These are phyloP conservation scores for Nakazawaea sp. DNA, from an alignment of 805 yeast genomes.

Conservation along the genomic window DNA sequence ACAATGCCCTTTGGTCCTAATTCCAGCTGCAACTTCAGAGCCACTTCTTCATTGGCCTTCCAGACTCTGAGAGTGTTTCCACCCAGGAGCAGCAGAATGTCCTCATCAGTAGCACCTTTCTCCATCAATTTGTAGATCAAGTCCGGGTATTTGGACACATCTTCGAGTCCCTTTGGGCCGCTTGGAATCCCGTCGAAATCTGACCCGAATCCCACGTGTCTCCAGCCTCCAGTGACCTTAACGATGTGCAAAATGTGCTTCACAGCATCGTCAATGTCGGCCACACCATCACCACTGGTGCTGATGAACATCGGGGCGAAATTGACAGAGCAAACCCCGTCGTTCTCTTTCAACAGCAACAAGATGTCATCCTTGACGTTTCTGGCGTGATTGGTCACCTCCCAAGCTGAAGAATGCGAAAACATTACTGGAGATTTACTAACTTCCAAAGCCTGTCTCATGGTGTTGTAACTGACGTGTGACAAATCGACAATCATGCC, in stretches of 20 bases:
- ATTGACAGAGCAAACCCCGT: slow-evolving; percentile 42
- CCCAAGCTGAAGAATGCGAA: slow-evolving; percentile 40
- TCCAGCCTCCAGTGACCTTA: slow-evolving; percentile 30
- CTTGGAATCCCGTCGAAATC: slow-evolving; percentile 47
- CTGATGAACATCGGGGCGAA: slow-evolving; percentile 35
- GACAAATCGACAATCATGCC: slow-evolving; percentile 48
- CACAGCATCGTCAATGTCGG: slow-evolving; percentile 41
- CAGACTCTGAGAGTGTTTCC: slow-evolving; percentile 40
- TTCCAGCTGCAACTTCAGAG: slow-evolving; percentile 17
- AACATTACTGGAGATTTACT: slow-evolving; percentile 41
- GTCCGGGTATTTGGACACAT: slow-evolving; percentile 49
- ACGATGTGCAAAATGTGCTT: slow-evolving; percentile 37
- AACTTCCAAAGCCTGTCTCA: slow-evolving; percentile 34
- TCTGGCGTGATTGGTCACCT: slow-evolving; percentile 33
- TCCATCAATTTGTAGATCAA: slow-evolving; percentile 27
- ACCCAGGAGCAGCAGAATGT: slow-evolving; percentile 37
- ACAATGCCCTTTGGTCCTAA: slow-evolving; percentile 17
- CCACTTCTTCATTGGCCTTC: slow-evolving; percentile 30
- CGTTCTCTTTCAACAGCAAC: slow-evolving; percentile 27
- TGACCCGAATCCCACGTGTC: slow-evolving; percentile 39
- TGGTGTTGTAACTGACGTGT: slow-evolving; percentile 41
- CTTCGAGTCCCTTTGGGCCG: slow-evolving; percentile 46
- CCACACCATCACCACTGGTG: slow-evolving; percentile 14
- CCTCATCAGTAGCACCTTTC: slow-evolving; percentile 35
- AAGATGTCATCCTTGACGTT: slow-evolving; percentile 44